These are phyloP conservation scores for Metschnikowia borealis DNA, from an alignment of 805 yeast genomes.

Conservation along the genomic window DNA sequence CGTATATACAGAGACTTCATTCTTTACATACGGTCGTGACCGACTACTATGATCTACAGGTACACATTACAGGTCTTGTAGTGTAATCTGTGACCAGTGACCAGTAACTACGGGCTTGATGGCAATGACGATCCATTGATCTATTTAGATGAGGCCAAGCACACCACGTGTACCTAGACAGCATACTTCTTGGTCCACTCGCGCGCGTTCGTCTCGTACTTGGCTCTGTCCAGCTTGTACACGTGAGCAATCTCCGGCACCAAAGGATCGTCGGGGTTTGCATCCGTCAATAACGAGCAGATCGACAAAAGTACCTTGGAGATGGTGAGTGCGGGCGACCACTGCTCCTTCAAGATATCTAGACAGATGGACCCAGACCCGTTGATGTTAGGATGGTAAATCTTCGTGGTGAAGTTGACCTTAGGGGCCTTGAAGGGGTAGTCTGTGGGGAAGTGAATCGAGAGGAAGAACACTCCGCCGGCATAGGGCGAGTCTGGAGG, in stretches of 20 bases:
- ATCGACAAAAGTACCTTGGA: conserved; percentile 93
- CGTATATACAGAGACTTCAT: no score
- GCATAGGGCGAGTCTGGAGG: conserved; percentile 89
- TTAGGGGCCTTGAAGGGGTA: conserved; percentile 99
- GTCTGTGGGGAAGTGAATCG: conserved; percentile 97
- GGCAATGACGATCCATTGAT: conserved; percentile 1
- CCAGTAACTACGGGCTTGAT: background rate
- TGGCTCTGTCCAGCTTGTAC: conserved; percentile 88
- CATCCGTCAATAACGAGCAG: conserved; percentile 93
- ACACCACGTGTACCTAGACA: conserved; percentile 41
- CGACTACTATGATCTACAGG: no score
- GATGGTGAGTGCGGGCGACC: conserved; percentile 98
- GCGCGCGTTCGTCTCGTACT: conserved; percentile 93
- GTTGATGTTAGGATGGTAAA: conserved; percentile 96
- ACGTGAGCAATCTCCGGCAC: conserved; percentile 98
- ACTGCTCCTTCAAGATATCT: conserved; percentile 94
- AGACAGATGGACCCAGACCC: conserved; percentile 94
- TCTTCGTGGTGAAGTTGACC: conserved; percentile 81
- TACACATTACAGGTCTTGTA: no score
- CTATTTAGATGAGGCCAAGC: background rate
- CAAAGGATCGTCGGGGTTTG: conserved; percentile 98
- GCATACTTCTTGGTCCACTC: conserved; percentile 99
- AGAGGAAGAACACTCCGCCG: conserved; percentile 92
- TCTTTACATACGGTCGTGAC: no score
- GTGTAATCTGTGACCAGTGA: no score